phyloP scores from a whole-genome alignment of 768 basidiomycete genomes.

The Ramaria rubella region DNA sequence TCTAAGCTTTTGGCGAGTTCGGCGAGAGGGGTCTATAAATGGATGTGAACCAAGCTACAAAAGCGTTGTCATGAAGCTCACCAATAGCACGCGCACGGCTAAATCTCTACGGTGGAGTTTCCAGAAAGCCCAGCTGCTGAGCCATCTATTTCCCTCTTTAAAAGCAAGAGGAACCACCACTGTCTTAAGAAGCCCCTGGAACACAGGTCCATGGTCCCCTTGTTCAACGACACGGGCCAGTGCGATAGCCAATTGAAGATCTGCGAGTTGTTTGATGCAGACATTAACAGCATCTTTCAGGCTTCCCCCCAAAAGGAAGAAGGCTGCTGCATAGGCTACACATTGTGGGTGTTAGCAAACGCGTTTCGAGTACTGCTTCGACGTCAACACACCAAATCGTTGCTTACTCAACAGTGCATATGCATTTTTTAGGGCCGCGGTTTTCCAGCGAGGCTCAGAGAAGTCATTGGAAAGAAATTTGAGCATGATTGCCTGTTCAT shows the following conservation, averaged over 20 bases:
- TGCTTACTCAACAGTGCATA: constrained; percentile 87
- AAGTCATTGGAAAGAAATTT: constrained; percentile 93
- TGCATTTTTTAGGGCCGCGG: constrained; percentile 94
- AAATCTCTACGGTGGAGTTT: constrained; percentile 79
- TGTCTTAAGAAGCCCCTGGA: constrained; percentile 62
- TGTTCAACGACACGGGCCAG: constrained; percentile 81
- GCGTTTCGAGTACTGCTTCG: neutral
- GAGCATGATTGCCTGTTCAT: constrained; percentile 82
- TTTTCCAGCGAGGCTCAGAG: constrained; percentile 73
- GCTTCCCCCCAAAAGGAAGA: constrained; percentile 87
- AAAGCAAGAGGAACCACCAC: constrained; percentile 83
- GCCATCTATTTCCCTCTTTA: constrained; percentile 81
- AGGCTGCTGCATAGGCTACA: constrained; percentile 95
- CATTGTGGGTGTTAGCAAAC: constrained; percentile 8
- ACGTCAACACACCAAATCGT: constrained; percentile 67
- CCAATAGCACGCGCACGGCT: constrained; percentile 84
- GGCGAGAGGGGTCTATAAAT: constrained; percentile 60
- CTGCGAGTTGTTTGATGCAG: constrained; percentile 78
- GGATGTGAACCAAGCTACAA: neutral
- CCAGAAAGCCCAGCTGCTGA: constrained; percentile 97
- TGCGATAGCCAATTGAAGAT: constrained; percentile 87
- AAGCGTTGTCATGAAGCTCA: constrained; percentile 31
- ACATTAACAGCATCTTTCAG: constrained; percentile 90
- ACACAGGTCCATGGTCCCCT: constrained; percentile 71
- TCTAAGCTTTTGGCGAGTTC: constrained; percentile 50